Base-by-base conservation (phyloP, 768 basidiomycete genomes). In the Kwoniella bestiolae region DNA sequence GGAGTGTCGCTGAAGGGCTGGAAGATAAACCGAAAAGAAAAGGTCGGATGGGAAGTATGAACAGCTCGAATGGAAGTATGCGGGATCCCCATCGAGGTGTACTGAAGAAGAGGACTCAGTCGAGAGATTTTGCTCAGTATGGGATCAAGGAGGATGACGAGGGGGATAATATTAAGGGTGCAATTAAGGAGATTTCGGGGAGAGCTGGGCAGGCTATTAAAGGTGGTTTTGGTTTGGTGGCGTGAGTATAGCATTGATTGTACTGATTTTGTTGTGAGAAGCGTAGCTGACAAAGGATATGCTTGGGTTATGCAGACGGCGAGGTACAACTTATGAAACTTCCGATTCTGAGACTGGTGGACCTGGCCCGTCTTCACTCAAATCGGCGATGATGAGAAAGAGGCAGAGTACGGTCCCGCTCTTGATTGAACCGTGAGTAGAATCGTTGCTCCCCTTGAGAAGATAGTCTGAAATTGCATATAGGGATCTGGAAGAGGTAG, bases 131-230 rank as follows among this genome's bases (percentile, higher is more conserved):
- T 41, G 57, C 26, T 57, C 18, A 51, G 3, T 28, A 55, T 53
- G 58, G 32, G n/a, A 64, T 56, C 50, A 58, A 53, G 29, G 67
- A 66, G 18, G 71, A 61, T 18, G 68, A 53, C 12, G 62, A 60
- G 14, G 66, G 53, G 9, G 66, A 60, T 49, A 61, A 63, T 41
- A 44, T 67, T 28, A 63, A 65, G 59, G 67, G 56, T 16, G 71
- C 69, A 1, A 50, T 75, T 23, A 67, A 69, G 32, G 68, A 58
- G 29, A 68, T 70, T 32, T 61, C 63, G 11, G 57, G 31, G 5
- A 60, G 67, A 57, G 71, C 75, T 18, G 75, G 73, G 2, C 73
- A 74, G 55, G 75, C 71, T 11, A 41, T 77, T n/a, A 77, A 69
- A 56, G 73, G 73, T 32, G 71, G 71, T 26, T 61, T 73, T 5